phyloP scores from a whole-genome alignment of 2,329 filamentous ascomycete genomes.

The Stromatinia cepivora region DNA sequence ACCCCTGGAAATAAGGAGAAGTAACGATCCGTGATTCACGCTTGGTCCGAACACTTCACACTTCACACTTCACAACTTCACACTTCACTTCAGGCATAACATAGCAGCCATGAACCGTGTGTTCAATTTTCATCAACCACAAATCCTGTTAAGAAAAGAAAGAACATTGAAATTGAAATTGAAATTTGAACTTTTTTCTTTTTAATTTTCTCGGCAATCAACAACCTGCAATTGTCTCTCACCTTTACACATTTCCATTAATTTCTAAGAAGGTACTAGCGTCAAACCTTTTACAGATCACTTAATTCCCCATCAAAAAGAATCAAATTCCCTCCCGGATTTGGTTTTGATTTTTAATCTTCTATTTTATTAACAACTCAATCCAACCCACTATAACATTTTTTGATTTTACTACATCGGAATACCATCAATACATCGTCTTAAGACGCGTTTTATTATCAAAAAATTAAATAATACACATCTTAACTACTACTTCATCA shows the following conservation, averaged over 20 bases:
- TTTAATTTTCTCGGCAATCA: neutral
- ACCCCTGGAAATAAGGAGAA: constrained; percentile 15
- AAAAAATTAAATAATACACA: constrained; percentile 30
- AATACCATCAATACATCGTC: constrained; percentile 27
- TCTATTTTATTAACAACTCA: constrained; percentile 22
- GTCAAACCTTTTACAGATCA: constrained; percentile 16
- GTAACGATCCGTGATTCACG: neutral
- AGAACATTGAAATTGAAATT: neutral
- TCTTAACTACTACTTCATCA: constrained; percentile 46
- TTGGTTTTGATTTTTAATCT: neutral
- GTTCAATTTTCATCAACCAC: neutral
- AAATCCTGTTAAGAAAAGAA: neutral
- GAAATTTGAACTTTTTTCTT: neutral
- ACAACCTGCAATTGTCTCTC: neutral
- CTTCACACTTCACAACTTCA: neutral
- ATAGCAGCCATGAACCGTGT: neutral
- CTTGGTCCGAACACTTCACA: neutral
- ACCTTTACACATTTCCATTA: neutral
- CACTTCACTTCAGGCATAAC: neutral
- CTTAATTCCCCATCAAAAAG: constrained; percentile 8
- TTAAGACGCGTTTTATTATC: constrained; percentile 27
- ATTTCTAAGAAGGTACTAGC: constrained; percentile 20
- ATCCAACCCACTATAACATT: neutral
- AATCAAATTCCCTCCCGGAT: constrained; percentile 8
- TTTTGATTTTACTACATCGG: neutral